phyloP scores from a whole-genome alignment of 352 stramenopile genomes.

The Phytophthora lateralis region DNA sequence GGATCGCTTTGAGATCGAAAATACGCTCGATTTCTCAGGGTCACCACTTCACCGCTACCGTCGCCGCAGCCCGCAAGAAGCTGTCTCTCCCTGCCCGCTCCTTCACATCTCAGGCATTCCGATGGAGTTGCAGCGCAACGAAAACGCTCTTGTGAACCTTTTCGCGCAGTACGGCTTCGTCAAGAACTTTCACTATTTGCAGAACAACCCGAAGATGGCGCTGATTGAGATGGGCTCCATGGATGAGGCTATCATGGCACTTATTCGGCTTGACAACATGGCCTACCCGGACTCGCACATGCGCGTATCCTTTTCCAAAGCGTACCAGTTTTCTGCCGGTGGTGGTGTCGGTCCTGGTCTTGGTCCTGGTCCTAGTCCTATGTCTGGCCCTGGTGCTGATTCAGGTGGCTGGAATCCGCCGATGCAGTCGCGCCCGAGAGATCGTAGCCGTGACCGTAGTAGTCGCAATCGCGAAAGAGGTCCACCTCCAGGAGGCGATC shows the following conservation, averaged over 20 bases:
- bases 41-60: constrained; percentile 83
- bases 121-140: constrained; percentile 62
- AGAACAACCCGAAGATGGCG: constrained; percentile 81
- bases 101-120: constrained; percentile 83
- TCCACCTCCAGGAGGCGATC: constrained; percentile 24
- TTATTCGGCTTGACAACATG: constrained; percentile 75
- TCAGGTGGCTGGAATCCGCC: constrained; percentile 31
- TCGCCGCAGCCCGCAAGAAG: constrained; percentile 63
- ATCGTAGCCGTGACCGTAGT: constrained; percentile 58
- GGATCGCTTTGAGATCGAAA: constrained; percentile 83
- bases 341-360: constrained; percentile 9
- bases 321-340: constrained; percentile 42
- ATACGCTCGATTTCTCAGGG: constrained; percentile 77
- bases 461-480: constrained; percentile 45
- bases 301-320: constrained; percentile 84
- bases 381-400: constrained; percentile 31
- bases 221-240: constrained; percentile 76
- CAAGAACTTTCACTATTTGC: constrained; percentile 76
- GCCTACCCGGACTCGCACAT: constrained; percentile 74
- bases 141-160: constrained; percentile 63
- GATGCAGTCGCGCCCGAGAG: constrained; percentile 37
- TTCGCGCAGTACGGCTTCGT: constrained; percentile 78
- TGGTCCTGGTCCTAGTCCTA: constrained; percentile 27
- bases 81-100: constrained; percentile 61
- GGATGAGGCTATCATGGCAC: constrained; percentile 78